phyloP scores from a whole-genome alignment of 129 eudicot genomes.

The Heracleum sosnowskyi region DNA sequence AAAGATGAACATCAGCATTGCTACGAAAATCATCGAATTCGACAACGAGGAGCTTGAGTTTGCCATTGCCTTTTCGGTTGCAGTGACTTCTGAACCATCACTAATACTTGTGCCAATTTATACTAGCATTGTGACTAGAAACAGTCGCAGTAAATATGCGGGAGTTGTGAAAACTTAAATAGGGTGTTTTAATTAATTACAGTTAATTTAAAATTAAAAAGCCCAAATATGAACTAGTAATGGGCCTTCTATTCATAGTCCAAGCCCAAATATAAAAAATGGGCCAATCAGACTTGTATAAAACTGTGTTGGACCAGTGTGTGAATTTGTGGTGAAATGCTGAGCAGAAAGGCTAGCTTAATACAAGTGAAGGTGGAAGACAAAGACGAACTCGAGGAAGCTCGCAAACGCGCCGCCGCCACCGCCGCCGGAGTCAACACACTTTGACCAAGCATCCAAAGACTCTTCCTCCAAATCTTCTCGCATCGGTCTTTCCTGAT shows the following conservation, averaged over 20 bases:
- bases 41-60: neutral
- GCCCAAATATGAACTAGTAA: neutral
- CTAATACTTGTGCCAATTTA: neutral
- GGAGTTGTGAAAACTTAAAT: neutral
- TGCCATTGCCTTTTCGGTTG: neutral
- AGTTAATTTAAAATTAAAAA: neutral
- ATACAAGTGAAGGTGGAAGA: slow-evolving; percentile 71
- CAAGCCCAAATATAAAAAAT: neutral
- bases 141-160: neutral
- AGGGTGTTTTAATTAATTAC: neutral
- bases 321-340: slow-evolving; percentile 26
- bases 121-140: neutral
- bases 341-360: slow-evolving; percentile 57
- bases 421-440: slow-evolving; percentile 46
- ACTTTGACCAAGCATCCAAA: slow-evolving; percentile 39
- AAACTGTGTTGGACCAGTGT: neutral
- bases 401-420: slow-evolving; percentile 48
- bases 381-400: slow-evolving; percentile 75
- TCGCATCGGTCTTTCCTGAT: slow-evolving; percentile 63
- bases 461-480: slow-evolving; percentile 49
- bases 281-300: neutral
- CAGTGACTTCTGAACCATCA: neutral
- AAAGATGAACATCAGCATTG: neutral
- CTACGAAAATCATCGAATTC: neutral
- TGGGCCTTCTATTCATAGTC: neutral